Percentiles rank a stretch among this genome's conserved stretches.
phyloP scores from a whole-genome alignment of 371 early-diverging fungal genomes.

The Rhizopus stolonifer region DNA sequence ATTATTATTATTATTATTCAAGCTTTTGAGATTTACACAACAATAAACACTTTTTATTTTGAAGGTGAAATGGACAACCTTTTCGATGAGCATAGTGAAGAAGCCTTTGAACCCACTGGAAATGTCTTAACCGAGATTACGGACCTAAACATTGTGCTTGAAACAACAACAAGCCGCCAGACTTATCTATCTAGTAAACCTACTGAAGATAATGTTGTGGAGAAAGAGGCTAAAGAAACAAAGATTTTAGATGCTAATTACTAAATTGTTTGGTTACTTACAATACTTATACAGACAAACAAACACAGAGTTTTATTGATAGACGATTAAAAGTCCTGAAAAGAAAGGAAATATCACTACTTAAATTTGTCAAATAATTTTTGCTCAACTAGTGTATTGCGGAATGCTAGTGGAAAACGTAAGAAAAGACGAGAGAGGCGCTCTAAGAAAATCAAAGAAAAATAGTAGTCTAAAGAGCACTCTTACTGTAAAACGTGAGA shows the following conservation, averaged over 20 bases:
- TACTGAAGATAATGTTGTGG: conserved; percentile 8
- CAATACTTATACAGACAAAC: conserved; percentile 10
- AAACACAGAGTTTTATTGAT: conserved; percentile 7
- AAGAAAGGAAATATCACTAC: conserved; percentile 6
- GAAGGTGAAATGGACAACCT: conserved; percentile 9
- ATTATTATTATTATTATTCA: too few relatives aligned
- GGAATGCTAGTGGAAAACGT: background rate
- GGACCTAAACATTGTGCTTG: conserved; percentile 7
- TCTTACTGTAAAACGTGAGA: background rate
- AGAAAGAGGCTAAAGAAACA: conserved; percentile 6
- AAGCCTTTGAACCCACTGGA: conserved; percentile 7
- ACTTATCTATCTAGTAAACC: conserved; percentile 8
- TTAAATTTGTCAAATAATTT: background rate
- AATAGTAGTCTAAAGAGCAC: background rate
- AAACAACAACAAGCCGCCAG: conserved; percentile 15
- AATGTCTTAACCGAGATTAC: conserved; percentile 6
- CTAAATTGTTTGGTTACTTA: conserved; percentile 4
- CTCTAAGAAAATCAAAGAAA: conserved; percentile 2
- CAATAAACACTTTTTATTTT: background rate
- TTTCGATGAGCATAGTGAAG: conserved; percentile 13
- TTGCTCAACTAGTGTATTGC: background rate
- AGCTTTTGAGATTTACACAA: conserved; percentile 1
- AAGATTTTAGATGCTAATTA: conserved; percentile 6
- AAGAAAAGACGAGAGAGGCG: background rate
- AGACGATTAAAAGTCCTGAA: conserved; percentile 11